Conservation (phyloP, 805 yeast genomes). For the Torulaspora indica region DNA sequence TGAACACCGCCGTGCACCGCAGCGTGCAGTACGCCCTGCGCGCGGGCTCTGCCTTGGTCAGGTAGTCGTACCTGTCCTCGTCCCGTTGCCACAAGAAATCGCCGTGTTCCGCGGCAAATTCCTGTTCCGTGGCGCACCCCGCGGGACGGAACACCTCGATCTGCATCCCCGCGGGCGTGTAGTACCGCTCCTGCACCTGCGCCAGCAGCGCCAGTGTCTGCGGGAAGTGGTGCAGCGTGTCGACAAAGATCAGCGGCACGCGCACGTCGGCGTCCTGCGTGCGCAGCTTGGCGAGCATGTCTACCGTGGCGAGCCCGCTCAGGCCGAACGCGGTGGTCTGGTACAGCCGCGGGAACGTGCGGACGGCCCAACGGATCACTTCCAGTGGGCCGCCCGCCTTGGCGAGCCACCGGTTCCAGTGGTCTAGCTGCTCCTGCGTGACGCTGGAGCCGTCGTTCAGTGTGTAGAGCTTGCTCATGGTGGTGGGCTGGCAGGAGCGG, state of each 20-base stretch:
- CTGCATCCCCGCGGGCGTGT: constrained; percentile 28
- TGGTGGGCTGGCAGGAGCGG: too few species aligned
- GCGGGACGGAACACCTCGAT: constrained; percentile 67
- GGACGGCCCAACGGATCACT: constrained; percentile 72
- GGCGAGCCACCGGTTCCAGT: constrained; percentile 60
- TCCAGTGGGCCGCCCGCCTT: constrained; percentile 55
- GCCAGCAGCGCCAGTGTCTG: constrained; percentile 78
- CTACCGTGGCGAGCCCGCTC: constrained; percentile 84
- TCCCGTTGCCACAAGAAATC: constrained; percentile 77
- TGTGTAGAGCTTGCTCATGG: constrained; percentile 9
- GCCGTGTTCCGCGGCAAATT: constrained; percentile 67
- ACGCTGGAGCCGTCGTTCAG: constrained; percentile 37
- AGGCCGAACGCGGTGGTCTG: constrained; percentile 96
- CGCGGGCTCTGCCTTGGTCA: constrained; percentile 90
- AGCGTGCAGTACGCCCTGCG: constrained; percentile 75
- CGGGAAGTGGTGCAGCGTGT: constrained; percentile 91
- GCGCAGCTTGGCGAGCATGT: constrained; percentile 60
- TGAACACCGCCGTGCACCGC: constrained; percentile 75
- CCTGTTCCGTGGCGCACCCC: constrained; percentile 50
- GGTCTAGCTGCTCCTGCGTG: constrained; percentile 53
- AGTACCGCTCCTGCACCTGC: constrained; percentile 52
- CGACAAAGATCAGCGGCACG: constrained; percentile 76
- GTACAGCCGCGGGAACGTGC: constrained; percentile 75
- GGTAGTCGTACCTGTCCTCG: constrained; percentile 74
- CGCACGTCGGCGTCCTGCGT: constrained; percentile 16